Base-by-base conservation (phyloP, 2,329 filamentous ascomycete genomes). In the Talaromyces pinophilus region DNA sequence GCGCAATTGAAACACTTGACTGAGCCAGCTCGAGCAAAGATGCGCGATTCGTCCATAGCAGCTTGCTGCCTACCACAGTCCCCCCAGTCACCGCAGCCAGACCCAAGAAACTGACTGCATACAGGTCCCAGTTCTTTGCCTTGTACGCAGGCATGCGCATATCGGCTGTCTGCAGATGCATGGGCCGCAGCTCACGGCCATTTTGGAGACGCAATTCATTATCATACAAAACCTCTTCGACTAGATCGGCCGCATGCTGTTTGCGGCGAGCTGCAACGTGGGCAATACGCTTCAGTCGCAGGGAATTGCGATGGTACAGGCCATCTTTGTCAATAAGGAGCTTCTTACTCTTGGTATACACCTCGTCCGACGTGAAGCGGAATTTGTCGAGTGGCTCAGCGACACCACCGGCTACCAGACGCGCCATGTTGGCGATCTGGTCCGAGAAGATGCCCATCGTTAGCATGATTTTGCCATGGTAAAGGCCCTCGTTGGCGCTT, bases 141-240 rank as follows among this genome's bases (percentile, higher is more conserved):
- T 76, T 77, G 72, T 75, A 81, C 5, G 66, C 46, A 0, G 79
- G 72, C 79, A 82, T 82, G 17, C 80, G 73, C 68, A 74, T 74
- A 67, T 82, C 79, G 0, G 81, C 80, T 1, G 80, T 82, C 70
- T 82, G 78, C 11, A 82, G 71, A 67, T 83, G 80, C 77, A 81
- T 81, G 1, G 79, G 77, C 0, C 73, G 70, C 1, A 72, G 54
- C 62, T 69, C 69, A 42, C 62, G 44, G 5, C 68, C 69, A n/a
- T 69, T 63, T 1, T 61, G 54, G 60, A 69, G 60, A 19, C 71
- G 65, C 33, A 69, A 35, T 57, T 74, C 73, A 50, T 74, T 70
- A 54, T 82, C 81, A 30, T 75, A 74, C 67, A 82, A 71, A 13
- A 82, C 68, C 67, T 83, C 80, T 63, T 82, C 81, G 6, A 82